Evolutionary conservation across 192 early-diverging fungal genomes (phyloP), one percentile per base, ranked within the genome.

Genomic region (Coemansia erecta): DNA sequence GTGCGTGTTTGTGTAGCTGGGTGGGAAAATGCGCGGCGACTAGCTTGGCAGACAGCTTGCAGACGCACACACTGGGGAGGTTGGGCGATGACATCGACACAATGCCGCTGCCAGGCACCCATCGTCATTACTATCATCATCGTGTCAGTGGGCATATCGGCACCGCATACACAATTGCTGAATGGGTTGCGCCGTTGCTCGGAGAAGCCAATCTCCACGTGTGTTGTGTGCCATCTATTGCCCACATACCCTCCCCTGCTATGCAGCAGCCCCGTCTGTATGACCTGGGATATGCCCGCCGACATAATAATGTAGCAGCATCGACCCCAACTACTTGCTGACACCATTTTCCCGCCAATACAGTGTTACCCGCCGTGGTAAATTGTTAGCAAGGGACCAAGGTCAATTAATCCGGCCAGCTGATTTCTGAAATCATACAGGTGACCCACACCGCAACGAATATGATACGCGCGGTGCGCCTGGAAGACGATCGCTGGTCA

Each of bases 321-420:
- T 31, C 28, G 7, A 35, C 23, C 19, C 45, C 49, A 39, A 61
- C 42, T 45, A 40, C 19, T 44, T 50, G 26, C 19, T 31, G 50
- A 53, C 51, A 53, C 51, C 51, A 18, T 37, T 7, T 37, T 48
- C 21, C 12, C 58, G 43, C 24, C 28, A 15, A 53, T 61, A 50
- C 23, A 19, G 39, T 53, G 43, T 61, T 60, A 51, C 47, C 58
- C 48, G 58, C 48, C 47, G 39, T 48, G 17, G 26, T 33, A 24
- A 53, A 37, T 53, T 53, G 33, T 15, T 33, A 53, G 4, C 28
- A 37, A 23, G 21, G 24, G 23, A 23, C 14, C 21, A 31, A 23
- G 11, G 14, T 50, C 26, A 28, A 33, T 37, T 28, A 53, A 49
- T 24, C 24, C 24, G 24, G 22, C 47, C 47, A 49, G 47, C 47